Conservation (phyloP, 148 eudicot genomes). For the Arbutus unedo region DNA sequence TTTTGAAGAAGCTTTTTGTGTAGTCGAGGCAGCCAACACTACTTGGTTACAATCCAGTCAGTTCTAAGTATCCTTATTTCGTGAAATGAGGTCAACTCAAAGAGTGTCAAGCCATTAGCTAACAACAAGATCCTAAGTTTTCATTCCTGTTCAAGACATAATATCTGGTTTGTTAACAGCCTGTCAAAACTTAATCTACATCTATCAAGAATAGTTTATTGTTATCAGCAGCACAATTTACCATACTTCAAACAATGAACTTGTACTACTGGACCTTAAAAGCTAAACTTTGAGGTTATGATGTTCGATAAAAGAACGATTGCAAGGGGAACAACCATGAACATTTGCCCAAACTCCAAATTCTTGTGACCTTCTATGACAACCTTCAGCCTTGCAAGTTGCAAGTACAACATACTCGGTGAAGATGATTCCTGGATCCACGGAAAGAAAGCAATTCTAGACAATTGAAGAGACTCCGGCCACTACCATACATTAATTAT, state of each 20-base stretch:
- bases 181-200: neutral
- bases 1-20: neutral
- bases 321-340: neutral
- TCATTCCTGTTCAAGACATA: neutral
- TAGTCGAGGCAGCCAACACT: neutral
- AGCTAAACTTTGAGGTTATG: neutral
- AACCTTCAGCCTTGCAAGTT: neutral
- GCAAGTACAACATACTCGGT: neutral
- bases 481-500: neutral
- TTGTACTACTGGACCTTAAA: too few relatives aligned
- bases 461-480: neutral
- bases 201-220: neutral
- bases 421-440: neutral
- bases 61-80: neutral
- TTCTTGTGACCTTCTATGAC: neutral
- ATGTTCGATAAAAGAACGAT: neutral
- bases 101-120: neutral
- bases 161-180: conserved; percentile 3
- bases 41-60: neutral
- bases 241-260: neutral
- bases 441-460: neutral
- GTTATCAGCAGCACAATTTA: neutral
- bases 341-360: neutral
- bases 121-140: neutral
- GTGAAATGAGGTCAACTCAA: neutral